Percentiles rank a stretch among this genome's conserved stretches.
These are phyloP conservation scores for Claviceps quebecensis DNA, from an alignment of 2,329 filamentous ascomycete genomes.

Conservation along the genomic window DNA sequence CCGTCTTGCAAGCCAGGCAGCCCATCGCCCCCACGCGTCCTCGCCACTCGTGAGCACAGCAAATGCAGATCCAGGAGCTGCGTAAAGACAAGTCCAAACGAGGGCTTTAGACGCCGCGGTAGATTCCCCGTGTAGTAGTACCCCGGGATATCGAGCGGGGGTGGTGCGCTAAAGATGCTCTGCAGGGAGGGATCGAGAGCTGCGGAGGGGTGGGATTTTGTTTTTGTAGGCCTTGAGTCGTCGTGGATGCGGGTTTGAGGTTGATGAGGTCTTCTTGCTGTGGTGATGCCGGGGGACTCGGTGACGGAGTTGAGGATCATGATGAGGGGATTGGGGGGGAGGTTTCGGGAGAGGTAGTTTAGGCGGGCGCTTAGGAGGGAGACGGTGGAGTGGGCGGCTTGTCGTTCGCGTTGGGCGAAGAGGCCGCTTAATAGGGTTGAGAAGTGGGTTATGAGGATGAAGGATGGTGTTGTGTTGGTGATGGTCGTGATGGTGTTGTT, in stretches of 20 bases:
- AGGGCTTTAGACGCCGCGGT: constrained; percentile 26
- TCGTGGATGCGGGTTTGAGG: too few species aligned
- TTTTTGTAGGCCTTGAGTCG: not conserved
- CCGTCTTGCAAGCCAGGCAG: too few species aligned
- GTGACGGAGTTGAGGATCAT: constrained; percentile 36
- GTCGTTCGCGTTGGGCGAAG: constrained; percentile 34
- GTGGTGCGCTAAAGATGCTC: constrained; percentile 32
- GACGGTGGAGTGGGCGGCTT: constrained; percentile 33
- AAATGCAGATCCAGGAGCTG: constrained; percentile 42
- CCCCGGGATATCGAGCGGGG: constrained; percentile 10
- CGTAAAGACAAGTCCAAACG: constrained; percentile 39
- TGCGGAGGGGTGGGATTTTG: not conserved
- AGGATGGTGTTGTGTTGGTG: constrained; percentile 1
- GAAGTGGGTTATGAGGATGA: constrained; percentile 43
- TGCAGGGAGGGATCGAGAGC: constrained; percentile 29
- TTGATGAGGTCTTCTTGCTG: not conserved
- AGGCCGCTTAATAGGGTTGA: constrained; percentile 35
- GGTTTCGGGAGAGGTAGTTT: constrained; percentile 28
- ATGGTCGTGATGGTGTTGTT: too few species aligned
- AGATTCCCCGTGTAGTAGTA: constrained; percentile 9
- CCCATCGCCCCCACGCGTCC: constrained; percentile 18
- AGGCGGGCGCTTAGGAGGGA: constrained; percentile 33
- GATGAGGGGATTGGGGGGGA: constrained; percentile 30
- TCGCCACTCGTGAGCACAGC: constrained; percentile 32
- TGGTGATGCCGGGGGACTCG: not conserved